phyloP scores from a whole-genome alignment of 2,329 filamentous ascomycete genomes.

The Botrytis galanthina region DNA sequence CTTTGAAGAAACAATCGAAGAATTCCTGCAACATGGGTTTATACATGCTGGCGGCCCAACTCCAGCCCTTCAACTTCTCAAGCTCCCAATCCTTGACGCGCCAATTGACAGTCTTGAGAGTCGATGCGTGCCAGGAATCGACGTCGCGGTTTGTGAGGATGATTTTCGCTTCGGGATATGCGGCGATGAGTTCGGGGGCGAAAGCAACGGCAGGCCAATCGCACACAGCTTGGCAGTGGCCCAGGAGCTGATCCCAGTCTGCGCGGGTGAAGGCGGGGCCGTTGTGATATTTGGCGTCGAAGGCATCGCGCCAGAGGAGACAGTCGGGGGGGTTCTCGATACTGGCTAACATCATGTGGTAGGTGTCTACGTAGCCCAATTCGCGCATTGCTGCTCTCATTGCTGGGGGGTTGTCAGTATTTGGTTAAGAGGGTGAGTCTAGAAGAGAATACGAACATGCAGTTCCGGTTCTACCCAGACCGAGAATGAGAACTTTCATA shows the following conservation, averaged over 20 bases:
- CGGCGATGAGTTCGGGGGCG: constrained; percentile 30
- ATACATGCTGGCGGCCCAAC: constrained; percentile 20
- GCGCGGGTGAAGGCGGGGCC: constrained; percentile 60
- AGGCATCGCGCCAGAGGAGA: constrained; percentile 67
- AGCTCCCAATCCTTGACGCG: constrained; percentile 18
- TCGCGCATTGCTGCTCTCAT: constrained; percentile 64
- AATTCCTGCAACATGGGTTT: constrained; percentile 17
- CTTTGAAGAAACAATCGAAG: constrained; percentile 17
- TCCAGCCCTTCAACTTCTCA: constrained; percentile 12
- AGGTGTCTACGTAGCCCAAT: constrained; percentile 65
- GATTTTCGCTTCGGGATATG: constrained; percentile 28
- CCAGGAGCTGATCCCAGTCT: constrained; percentile 68
- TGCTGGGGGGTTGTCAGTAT: constrained; percentile 41
- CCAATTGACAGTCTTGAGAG: constrained; percentile 19
- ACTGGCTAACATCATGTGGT: constrained; percentile 71
- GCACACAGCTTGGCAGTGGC: constrained; percentile 47
- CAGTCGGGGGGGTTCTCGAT: constrained; percentile 67
- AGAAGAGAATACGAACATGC: constrained; percentile 51
- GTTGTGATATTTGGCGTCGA: constrained; percentile 60
- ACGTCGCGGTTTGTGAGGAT: constrained; percentile 27
- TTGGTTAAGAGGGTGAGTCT: background rate
- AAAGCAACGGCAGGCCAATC: constrained; percentile 37
- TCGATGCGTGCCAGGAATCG: constrained; percentile 25
- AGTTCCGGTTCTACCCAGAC: constrained; percentile 68
- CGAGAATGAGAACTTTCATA: constrained; percentile 70